Evolutionary conservation across 257 asterid species (phyloP).

Genomic region (Salvia miltiorrhiza): DNA sequence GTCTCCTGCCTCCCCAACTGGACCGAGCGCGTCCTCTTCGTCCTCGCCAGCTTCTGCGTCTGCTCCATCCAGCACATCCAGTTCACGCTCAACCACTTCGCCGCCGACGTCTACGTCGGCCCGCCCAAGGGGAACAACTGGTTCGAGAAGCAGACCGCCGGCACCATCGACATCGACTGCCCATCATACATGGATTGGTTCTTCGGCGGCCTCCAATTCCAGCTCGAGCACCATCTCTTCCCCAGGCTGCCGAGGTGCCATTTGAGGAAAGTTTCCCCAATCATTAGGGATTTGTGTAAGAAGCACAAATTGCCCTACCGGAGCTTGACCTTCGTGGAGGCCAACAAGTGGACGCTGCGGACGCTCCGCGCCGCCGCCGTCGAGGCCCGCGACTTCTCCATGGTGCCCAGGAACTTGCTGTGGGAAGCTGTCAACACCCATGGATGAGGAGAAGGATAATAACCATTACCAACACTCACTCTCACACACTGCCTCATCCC

Average conservation of each 20-base stretch:
- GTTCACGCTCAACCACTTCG: conserved; percentile 45
- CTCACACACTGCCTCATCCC: neutral
- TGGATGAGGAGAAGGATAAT: too few relatives aligned
- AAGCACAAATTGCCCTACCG: conserved; percentile 35
- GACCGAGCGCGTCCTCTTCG: conserved; percentile 38
- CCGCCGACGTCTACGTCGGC: conserved; percentile 37
- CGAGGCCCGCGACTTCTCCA: conserved; percentile 30
- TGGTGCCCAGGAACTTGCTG: conserved; percentile 26
- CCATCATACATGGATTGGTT: conserved; percentile 42
- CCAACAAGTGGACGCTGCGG: conserved; percentile 26
- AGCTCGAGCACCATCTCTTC: conserved; percentile 36
- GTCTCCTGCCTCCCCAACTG: conserved; percentile 35
- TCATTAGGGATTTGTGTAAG: conserved; percentile 29
- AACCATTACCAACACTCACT: too few relatives aligned
- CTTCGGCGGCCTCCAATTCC: conserved; percentile 36
- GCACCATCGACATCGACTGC: conserved; percentile 43
- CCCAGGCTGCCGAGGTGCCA: conserved; percentile 37
- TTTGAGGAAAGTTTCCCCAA: conserved; percentile 31
- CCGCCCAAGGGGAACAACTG: conserved; percentile 40
- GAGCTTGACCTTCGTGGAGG: conserved; percentile 32
- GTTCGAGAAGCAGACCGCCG: conserved; percentile 44
- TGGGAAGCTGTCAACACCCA: conserved; percentile 48
- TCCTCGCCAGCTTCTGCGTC: conserved; percentile 33
- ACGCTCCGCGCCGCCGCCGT: conserved; percentile 30
- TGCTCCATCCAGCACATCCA: conserved; percentile 40